These are phyloP conservation scores for Chlorella sp. DNA, from an alignment of 139 green algal genomes.

Conservation along the genomic window DNA sequence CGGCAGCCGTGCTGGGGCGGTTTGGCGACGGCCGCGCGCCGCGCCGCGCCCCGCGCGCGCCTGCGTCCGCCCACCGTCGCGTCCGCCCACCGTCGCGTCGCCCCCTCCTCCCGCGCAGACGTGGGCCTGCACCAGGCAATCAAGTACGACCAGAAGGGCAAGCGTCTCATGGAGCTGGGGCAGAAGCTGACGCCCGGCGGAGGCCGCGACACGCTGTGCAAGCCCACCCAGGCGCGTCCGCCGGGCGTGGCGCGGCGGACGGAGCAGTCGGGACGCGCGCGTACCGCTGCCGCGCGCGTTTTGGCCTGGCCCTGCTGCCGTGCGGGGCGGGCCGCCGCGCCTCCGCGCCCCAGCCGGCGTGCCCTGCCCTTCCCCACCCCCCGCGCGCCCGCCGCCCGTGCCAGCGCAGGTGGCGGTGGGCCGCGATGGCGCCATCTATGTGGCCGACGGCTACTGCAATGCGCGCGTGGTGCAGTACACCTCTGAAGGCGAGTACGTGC, in stretches of 20 bases:
- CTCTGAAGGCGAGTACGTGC: slow-evolving; percentile 39
- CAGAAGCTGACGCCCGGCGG: slow-evolving; percentile 45
- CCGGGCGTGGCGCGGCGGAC: too few species aligned
- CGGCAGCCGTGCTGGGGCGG: background rate
- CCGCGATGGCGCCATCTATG: slow-evolving; percentile 69
- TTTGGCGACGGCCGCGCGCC: too few species aligned
- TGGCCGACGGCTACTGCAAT: slow-evolving; percentile 80
- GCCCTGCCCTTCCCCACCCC: too few species aligned
- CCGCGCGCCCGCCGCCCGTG: too few species aligned
- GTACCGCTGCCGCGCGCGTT: too few species aligned
- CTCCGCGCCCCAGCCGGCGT: too few species aligned
- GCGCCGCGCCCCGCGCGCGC: too few species aligned
- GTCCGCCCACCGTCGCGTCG: too few species aligned
- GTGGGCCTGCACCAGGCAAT: slow-evolving; percentile 60
- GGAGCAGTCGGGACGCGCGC: too few species aligned
- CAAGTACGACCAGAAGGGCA: slow-evolving; percentile 56
- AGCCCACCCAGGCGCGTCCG: slow-evolving; percentile 88
- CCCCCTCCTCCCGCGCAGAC: slow-evolving; percentile 39
- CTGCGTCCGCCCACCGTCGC: too few species aligned
- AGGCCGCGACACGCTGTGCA: slow-evolving; percentile 66
- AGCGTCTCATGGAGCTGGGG: slow-evolving; percentile 63
- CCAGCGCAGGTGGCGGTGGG: slow-evolving; percentile 61
- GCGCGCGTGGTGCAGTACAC: slow-evolving; percentile 39
- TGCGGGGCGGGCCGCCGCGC: too few species aligned
- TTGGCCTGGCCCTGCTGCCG: too few species aligned